Conservation (phyloP, 2,329 filamentous ascomycete species). For the Aspergillus sp. region DNA sequence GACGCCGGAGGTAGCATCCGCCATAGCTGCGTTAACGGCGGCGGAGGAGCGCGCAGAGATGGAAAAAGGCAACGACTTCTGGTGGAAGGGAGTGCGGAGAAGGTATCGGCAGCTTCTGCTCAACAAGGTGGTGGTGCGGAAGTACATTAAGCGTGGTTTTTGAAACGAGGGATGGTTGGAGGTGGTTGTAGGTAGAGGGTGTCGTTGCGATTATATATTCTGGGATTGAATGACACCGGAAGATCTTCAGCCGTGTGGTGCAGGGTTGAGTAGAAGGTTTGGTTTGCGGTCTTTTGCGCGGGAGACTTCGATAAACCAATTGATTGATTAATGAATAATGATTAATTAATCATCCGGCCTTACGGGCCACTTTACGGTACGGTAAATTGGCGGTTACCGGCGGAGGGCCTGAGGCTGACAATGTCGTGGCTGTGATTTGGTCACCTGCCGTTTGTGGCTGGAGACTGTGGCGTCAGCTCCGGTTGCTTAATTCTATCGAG, state of each 20-base stretch:
- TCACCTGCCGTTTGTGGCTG: conserved; percentile 1
- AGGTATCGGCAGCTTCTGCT: conserved; percentile 43
- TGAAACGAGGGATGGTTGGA: background rate
- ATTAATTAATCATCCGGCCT: background rate
- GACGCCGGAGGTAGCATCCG: conserved; percentile 57
- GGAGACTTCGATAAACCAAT: background rate
- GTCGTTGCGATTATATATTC: background rate
- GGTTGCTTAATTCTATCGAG: background rate
- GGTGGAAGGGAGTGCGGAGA: conserved; percentile 29
- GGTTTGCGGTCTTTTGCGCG: background rate
- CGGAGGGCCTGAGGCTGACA: background rate
- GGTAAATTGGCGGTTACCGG: background rate
- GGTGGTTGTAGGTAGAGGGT: background rate
- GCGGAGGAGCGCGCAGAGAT: conserved; percentile 34
- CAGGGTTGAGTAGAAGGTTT: background rate
- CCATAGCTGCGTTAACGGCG: conserved; percentile 40
- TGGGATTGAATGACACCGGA: background rate
- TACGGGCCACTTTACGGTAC: background rate
- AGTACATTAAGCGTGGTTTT: conserved; percentile 36
- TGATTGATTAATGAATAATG: background rate
- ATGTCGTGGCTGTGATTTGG: background rate
- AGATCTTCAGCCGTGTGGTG: background rate
- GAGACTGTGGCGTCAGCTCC: conserved; percentile 10
- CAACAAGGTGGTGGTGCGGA: conserved; percentile 34
- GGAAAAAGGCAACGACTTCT: conserved; percentile 30